Evolutionary conservation across 1,284 basidiomycete species (phyloP), one percentile per base, ranked within the genome.

Genomic region (Cutaneotrichosporon spelunceum): DNA sequence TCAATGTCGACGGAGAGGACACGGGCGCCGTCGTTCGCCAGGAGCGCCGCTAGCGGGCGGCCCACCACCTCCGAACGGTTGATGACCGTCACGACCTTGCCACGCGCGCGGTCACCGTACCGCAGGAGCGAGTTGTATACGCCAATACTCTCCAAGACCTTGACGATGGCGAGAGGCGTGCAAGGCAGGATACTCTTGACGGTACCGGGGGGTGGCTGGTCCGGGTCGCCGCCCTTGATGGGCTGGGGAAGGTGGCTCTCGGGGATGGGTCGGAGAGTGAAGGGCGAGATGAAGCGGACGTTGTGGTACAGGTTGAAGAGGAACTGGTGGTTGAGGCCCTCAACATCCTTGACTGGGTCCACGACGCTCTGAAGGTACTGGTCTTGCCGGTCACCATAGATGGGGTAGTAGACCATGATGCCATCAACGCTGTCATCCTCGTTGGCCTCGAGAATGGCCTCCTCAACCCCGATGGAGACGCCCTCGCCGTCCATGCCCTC

Each of bases 331-430:
- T 98, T 87, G 55, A 98, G 84, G 4, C 95, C 95, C 80, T 99
- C 95, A 57, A 99, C 95, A 69, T 99, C 95, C 80, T 99, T 99
- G 68, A 90, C 84, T 1, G 95, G 93, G 1, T 92, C 93, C 14
- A 99, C 70, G 53, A 78, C 76, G 21, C 71, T 73, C 72, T 99
- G 95, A 57, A 99, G 82, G 78, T 99, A 99, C 73, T 95, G 93
- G 77, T 99, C 95, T 50, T 50, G 48, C 68, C 87, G 87, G 50
- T 83, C 86, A 33, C 91, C 92, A 75, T 89, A 93, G 68, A 94
- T 93, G 11, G 92, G 92, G 77, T 90, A 95, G 79, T 96, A 97
- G 29, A 96, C 93, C 93, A 98, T 95, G 73, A 97, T 93, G n/a
- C 94, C 94, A 80, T 96, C 87, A 8, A 96, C 86, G 63, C 82